These are phyloP conservation scores for Dactylonectria estremocensis DNA, from an alignment of 2,329 filamentous ascomycete species.

Conservation along the genomic window DNA sequence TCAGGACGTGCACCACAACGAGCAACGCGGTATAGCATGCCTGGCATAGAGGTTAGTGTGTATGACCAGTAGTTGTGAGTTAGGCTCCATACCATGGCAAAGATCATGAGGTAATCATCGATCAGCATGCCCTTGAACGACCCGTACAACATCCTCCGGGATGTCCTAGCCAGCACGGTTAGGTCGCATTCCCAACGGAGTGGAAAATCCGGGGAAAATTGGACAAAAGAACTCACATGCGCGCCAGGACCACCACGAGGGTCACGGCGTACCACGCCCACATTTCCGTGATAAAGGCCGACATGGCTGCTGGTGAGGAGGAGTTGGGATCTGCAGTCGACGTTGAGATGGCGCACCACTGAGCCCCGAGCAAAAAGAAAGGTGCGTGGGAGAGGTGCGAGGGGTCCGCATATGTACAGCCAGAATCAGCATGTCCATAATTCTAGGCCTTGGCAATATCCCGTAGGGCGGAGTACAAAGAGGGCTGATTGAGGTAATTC, in stretches of 20 bases:
- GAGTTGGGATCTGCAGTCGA: no score
- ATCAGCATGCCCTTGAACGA: slow-evolving; percentile 63
- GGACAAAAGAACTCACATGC: slow-evolving; percentile 54
- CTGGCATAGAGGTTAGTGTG: background rate
- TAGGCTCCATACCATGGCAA: slow-evolving; percentile 60
- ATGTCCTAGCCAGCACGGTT: slow-evolving; percentile 45
- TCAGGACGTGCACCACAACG: slow-evolving; percentile 42
- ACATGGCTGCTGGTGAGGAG: slow-evolving; percentile 34
- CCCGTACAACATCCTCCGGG: slow-evolving; percentile 56
- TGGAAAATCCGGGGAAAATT: background rate
- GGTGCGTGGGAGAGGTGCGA: no score
- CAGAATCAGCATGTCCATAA: no score
- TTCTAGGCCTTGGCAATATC: no score
- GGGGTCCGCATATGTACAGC: no score
- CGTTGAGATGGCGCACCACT: no score
- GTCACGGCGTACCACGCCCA: slow-evolving; percentile 61
- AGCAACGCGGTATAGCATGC: slow-evolving; percentile 40
- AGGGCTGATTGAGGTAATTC: no score
- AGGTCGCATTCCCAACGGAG: slow-evolving; percentile 1
- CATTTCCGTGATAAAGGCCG: slow-evolving; percentile 52
- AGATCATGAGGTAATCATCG: slow-evolving; percentile 70
- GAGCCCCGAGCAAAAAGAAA: no score
- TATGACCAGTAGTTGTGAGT: background rate
- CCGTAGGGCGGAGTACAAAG: no score
- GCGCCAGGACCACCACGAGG: slow-evolving; percentile 52